Percentiles rank a stretch among this genome's conserved stretches.
These are phyloP conservation scores for Porpolomopsis calyptriformis DNA, from an alignment of 768 basidiomycete genomes.

Conservation along the genomic window DNA sequence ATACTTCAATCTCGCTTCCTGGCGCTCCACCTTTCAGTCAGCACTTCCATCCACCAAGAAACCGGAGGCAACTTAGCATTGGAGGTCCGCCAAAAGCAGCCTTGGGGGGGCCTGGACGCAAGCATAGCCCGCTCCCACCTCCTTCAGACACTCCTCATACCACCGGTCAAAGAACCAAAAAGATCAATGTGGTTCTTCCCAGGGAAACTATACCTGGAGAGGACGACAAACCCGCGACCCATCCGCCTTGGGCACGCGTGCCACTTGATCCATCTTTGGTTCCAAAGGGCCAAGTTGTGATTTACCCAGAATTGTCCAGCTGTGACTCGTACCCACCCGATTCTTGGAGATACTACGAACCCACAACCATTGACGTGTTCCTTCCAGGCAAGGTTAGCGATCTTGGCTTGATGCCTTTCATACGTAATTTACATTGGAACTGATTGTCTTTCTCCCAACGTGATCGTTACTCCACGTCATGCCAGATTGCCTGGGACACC, in stretches of 20 bases:
- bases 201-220: conserved; percentile 46
- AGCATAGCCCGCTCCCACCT: conserved; percentile 53
- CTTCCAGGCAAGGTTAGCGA: conserved; percentile 72
- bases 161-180: conserved; percentile 47
- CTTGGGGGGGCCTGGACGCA: conserved; percentile 69
- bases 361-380: conserved; percentile 66
- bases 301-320: conserved; percentile 28
- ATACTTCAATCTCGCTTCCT: conserved; percentile 36
- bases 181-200: conserved; percentile 60
- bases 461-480: neutral
- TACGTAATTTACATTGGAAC: too few relatives aligned
- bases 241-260: conserved; percentile 50
- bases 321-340: conserved; percentile 59
- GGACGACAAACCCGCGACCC: conserved; percentile 30
- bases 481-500: conserved; percentile 62
- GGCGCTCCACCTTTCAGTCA: conserved; percentile 28
- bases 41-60: conserved; percentile 36
- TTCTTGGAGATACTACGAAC: conserved; percentile 43
- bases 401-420: conserved; percentile 9
- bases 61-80: conserved; percentile 60
- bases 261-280: conserved; percentile 32
- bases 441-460: too few relatives aligned
- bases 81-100: conserved; percentile 86
- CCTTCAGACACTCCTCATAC: conserved; percentile 18
- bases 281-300: conserved; percentile 15